Percentiles rank a stretch among this genome's conserved stretches.
These are phyloP conservation scores for Microstroma glucosiphilum DNA, from an alignment of 1,284 basidiomycete species.

Conservation along the genomic window DNA sequence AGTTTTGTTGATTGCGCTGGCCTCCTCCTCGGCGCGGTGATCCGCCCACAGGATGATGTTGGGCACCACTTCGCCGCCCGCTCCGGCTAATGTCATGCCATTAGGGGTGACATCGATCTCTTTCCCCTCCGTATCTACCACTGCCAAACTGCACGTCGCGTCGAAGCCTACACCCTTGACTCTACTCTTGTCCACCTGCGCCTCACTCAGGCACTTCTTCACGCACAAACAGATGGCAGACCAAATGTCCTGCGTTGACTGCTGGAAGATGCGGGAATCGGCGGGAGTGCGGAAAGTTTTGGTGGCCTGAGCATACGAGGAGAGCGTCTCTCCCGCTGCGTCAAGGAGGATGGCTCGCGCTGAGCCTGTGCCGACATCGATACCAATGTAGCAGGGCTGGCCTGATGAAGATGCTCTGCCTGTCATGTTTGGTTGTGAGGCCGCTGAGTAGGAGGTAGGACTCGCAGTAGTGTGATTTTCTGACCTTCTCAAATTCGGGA, in stretches of 20 bases:
- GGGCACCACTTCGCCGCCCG: conserved; percentile 13
- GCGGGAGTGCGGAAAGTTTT: conserved; percentile 74
- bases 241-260: conserved; percentile 70
- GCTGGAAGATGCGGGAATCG: conserved; percentile 91
- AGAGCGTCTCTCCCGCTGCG: conserved; percentile 67
- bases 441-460: too few species aligned
- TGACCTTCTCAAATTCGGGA: too few species aligned
- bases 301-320: conserved; percentile 71
- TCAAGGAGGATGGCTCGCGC: conserved; percentile 79
- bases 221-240: conserved; percentile 66
- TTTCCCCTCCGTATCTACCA: conserved; percentile 63
- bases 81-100: conserved; percentile 38
- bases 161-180: conserved; percentile 93
- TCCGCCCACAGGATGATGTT: conserved; percentile 56
- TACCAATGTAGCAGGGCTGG: not conserved
- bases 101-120: conserved; percentile 77
- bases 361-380: conserved; percentile 71
- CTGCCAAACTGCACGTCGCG: conserved; percentile 91
- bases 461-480: too few species aligned
- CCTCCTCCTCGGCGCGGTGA: conserved; percentile 87
- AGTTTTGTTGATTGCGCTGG: conserved; percentile 78
- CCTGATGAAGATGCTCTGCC: not conserved
- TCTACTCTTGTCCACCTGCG: conserved; percentile 60
- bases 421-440: not conserved
- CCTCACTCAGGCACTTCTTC: conserved; percentile 62